Conservation (phyloP, 1,139 yeast genomes). For the Torulaspora globosa region DNA sequence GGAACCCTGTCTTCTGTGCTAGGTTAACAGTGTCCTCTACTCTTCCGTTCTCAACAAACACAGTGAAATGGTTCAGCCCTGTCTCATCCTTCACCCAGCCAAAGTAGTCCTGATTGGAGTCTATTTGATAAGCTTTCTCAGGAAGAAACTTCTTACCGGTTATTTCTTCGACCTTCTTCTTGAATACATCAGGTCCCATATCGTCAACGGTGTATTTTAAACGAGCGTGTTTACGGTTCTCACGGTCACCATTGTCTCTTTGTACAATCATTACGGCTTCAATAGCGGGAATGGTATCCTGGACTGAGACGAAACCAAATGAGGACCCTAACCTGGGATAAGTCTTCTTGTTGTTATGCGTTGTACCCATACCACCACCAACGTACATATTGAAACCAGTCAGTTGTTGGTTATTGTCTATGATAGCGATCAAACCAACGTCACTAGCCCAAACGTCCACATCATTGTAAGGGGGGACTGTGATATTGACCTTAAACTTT, state of each 20-base stretch:
- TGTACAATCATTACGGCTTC: conserved; percentile 92
- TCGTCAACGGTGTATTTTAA: conserved; percentile 95
- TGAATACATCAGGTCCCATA: conserved; percentile 79
- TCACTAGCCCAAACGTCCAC: conserved; percentile 97
- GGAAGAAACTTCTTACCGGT: conserved; percentile 73
- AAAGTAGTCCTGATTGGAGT: conserved; percentile 83
- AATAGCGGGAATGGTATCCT: conserved; percentile 70
- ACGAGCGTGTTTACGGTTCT: conserved; percentile 96
- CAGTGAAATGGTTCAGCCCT: conserved; percentile 85
- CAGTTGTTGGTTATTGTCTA: conserved; percentile 54
- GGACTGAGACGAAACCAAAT: conserved; percentile 70
- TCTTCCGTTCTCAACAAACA: conserved; percentile 95
- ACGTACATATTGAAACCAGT: conserved; percentile 81
- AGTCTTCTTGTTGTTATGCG: conserved; percentile 94
- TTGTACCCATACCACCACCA: conserved; percentile 99
- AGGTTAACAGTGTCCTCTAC: conserved; percentile 87
- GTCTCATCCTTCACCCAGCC: conserved; percentile 93
- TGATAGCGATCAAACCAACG: conserved; percentile 86
- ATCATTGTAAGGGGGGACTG: conserved; percentile 95
- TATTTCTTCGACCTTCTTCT: conserved; percentile 73
- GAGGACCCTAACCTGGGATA: conserved; percentile 91
- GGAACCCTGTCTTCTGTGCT: conserved; percentile 86
- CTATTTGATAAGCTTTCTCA: conserved; percentile 69
- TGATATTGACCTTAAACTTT: conserved; percentile 90
- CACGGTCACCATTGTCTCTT: conserved; percentile 93